These are phyloP conservation scores for Suhomyces pyralidae DNA, from an alignment of 805 yeast genomes.

Conservation along the genomic window DNA sequence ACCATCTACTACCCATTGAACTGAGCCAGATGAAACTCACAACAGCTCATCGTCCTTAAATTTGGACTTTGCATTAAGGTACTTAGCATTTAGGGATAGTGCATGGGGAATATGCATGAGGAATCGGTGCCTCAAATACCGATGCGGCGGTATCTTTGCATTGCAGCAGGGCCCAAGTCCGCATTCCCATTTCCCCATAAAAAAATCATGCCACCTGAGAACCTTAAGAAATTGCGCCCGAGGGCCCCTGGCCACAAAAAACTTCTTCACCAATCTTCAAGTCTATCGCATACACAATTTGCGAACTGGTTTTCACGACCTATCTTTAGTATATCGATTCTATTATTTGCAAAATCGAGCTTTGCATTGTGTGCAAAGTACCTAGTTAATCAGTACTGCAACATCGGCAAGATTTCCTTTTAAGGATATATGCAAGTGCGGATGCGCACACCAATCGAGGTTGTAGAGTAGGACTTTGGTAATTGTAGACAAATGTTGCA, in stretches of 20 bases:
- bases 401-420: not conserved
- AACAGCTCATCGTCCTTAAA: not conserved
- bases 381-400: no score
- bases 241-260: not conserved
- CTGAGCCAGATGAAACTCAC: not conserved
- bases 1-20: not conserved
- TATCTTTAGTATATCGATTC: no score
- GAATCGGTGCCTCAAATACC: not conserved
- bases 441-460: not conserved
- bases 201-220: not conserved
- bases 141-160: not conserved
- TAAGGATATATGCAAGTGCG: not conserved
- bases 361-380: not conserved
- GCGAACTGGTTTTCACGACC: no score
- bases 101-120: not conserved
- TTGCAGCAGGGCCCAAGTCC: not conserved
- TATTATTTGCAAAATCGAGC: no score
- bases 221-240: not conserved
- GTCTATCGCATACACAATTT: no score
- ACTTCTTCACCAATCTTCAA: not conserved
- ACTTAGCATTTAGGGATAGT: not conserved
- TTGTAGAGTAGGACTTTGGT: not conserved
- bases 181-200: not conserved
- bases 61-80: not conserved
- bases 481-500: not conserved